A percentile compares a stretch with the other conserved stretches of the same genome.
Evolutionary conservation across 495 filamentous ascomycete species (phyloP).

Genomic region (Aspergillus diversus): DNA sequence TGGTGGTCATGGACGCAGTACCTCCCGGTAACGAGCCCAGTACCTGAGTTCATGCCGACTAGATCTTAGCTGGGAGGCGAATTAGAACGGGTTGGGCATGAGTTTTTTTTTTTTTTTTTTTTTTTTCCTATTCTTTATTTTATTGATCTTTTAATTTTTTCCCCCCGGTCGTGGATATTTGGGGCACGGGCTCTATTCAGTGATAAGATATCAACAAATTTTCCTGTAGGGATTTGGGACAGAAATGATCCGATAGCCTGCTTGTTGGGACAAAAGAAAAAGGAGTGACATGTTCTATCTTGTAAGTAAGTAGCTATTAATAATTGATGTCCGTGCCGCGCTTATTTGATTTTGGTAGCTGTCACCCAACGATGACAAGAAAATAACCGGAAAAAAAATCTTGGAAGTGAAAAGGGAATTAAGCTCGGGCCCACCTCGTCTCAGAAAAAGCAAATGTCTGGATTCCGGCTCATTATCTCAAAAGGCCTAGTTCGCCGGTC

Average conservation of each 20-base stretch:
- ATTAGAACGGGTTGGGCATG: not conserved
- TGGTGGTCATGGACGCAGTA: too few relatives aligned
- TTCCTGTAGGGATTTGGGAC: not conserved
- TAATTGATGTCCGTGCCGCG: not conserved
- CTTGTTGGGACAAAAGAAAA: too few relatives aligned
- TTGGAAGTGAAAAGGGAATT: not conserved
- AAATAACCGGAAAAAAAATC: not conserved
- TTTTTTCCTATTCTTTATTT: not conserved
- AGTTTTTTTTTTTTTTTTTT: not conserved
- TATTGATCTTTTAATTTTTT: not conserved
- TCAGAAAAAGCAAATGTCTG: conserved; percentile 13
- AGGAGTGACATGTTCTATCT: not conserved
- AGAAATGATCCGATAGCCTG: conserved; percentile 5
- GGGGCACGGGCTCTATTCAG: not conserved
- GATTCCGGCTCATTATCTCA: conserved; percentile 7
- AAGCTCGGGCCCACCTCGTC: conserved; percentile 16
- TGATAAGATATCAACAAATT: not conserved
- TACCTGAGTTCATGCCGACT: too few relatives aligned
- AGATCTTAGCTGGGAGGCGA: not conserved
- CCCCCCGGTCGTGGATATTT: not conserved
- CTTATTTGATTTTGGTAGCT: not conserved
- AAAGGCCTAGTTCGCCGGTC: not conserved
- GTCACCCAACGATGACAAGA: not conserved
- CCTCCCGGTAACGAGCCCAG: too few relatives aligned
- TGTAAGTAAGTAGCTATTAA: not conserved